These are phyloP conservation scores for Ustilago shanxiensis DNA, from an alignment of 1,284 basidiomycete genomes.

Conservation along the genomic window DNA sequence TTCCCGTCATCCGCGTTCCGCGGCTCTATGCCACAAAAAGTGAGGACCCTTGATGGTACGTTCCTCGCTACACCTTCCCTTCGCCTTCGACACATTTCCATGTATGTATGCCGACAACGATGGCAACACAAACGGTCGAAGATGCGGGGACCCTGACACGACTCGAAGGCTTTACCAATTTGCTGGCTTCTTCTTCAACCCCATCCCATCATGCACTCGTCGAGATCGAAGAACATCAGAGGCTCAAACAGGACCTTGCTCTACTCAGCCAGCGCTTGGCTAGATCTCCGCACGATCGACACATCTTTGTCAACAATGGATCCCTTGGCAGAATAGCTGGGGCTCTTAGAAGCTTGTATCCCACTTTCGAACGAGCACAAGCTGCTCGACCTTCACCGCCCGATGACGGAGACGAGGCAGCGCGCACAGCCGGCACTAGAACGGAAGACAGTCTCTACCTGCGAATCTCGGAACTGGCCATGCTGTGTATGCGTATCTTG, in stretches of 20 bases:
- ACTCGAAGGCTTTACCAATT: neutral
- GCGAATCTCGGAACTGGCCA: conserved; percentile 15
- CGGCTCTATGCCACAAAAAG: neutral
- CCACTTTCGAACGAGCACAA: neutral
- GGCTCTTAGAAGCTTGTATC: neutral
- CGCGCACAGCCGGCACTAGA: neutral
- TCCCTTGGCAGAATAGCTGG: neutral
- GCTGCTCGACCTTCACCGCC: conserved; percentile 4
- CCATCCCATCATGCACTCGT: neutral
- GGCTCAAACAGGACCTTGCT: neutral
- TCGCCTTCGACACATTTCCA: neutral
- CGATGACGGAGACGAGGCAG: neutral
- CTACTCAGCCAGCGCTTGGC: neutral
- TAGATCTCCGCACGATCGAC: neutral
- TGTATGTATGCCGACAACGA: neutral
- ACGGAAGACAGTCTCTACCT: conserved; percentile 12
- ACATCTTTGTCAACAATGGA: neutral
- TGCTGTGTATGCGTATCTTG: conserved; percentile 16
- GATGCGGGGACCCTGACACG: neutral
- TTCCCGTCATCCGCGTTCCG: neutral
- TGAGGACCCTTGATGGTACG: neutral
- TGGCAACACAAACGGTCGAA: neutral
- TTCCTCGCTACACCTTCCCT: neutral
- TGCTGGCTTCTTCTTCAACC: neutral
- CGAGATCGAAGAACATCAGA: neutral